Conservation (phyloP, 192 early-diverging fungal genomes). For the Endogone sp. region DNA sequence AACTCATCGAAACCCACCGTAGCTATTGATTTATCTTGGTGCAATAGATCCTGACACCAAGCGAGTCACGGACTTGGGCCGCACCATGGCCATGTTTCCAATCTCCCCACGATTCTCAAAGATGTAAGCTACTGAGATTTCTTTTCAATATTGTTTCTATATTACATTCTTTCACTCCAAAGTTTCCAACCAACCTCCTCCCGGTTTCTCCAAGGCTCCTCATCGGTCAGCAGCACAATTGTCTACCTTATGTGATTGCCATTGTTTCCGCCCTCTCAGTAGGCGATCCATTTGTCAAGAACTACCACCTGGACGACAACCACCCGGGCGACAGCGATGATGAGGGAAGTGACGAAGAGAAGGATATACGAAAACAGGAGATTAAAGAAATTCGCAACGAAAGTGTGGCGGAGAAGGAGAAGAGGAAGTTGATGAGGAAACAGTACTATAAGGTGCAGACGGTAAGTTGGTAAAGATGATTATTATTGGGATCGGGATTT, state of each 20-base stretch:
- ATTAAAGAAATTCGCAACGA: constrained; percentile 54
- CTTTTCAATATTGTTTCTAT: constrained; percentile 6
- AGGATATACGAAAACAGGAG: constrained; percentile 43
- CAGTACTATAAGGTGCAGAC: constrained; percentile 73
- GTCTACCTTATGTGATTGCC: constrained; percentile 84
- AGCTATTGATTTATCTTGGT: constrained; percentile 69
- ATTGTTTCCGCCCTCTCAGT: constrained; percentile 91
- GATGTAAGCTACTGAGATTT: constrained; percentile 49
- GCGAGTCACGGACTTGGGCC: constrained; percentile 80
- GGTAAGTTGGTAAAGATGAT: constrained; percentile 7
- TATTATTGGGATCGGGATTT: neutral
- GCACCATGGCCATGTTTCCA: constrained; percentile 87
- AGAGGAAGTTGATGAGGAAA: constrained; percentile 46
- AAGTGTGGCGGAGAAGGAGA: constrained; percentile 56
- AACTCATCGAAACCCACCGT: neutral
- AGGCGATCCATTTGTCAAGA: constrained; percentile 88
- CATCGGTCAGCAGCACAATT: constrained; percentile 79
- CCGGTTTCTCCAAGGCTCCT: no score
- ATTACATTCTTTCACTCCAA: no score
- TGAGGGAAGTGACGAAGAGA: constrained; percentile 31
- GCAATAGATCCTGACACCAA: constrained; percentile 62
- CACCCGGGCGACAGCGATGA: constrained; percentile 50
- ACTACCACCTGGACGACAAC: constrained; percentile 58
- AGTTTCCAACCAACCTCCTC: no score
- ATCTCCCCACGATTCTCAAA: constrained; percentile 87